Percentiles rank a stretch among this genome's conserved stretches.
These are phyloP conservation scores for Saturnispora galanensis DNA, from an alignment of 805 yeast genomes.

Conservation along the genomic window DNA sequence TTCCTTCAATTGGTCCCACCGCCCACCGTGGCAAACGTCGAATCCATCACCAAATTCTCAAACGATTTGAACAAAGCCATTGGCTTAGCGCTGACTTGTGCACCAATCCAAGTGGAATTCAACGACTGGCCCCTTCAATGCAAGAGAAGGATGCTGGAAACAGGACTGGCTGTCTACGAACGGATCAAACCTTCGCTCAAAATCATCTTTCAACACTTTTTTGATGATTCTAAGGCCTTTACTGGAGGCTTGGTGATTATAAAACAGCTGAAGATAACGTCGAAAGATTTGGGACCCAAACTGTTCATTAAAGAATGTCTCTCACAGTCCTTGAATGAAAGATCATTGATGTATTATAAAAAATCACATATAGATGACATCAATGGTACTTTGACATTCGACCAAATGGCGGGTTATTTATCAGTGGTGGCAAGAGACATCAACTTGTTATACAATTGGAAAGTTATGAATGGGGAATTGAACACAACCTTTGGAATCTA, in stretches of 20 bases:
- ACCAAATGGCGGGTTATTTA: constrained; percentile 14
- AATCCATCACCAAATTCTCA: background rate
- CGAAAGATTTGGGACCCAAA: constrained; percentile 8
- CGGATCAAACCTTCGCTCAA: constrained; percentile 9
- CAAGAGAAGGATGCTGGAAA: constrained; percentile 11
- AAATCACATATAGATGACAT: constrained; percentile 1
- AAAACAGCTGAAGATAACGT: constrained; percentile 14
- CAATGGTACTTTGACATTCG: constrained; percentile 7
- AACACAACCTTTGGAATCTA: constrained; percentile 15
- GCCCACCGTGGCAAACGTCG: constrained; percentile 1
- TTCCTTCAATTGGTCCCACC: constrained; percentile 9
- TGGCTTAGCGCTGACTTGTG: constrained; percentile 19
- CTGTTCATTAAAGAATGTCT: constrained; percentile 11
- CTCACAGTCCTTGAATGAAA: constrained; percentile 6
- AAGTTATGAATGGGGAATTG: constrained; percentile 16
- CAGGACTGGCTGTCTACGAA: constrained; percentile 12
- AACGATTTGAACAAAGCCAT: constrained; percentile 13
- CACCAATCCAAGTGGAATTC: constrained; percentile 18
- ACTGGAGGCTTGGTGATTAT: constrained; percentile 16
- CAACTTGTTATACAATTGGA: constrained; percentile 20
- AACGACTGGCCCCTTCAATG: constrained; percentile 21
- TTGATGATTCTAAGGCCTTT: constrained; percentile 16
- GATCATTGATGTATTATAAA: constrained; percentile 10
- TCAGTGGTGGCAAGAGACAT: constrained; percentile 17
- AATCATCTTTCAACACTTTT: constrained; percentile 13